Evolutionary conservation across 2,329 filamentous ascomycete species (phyloP).

Genomic region (Scedosporium aurantiacum): DNA sequence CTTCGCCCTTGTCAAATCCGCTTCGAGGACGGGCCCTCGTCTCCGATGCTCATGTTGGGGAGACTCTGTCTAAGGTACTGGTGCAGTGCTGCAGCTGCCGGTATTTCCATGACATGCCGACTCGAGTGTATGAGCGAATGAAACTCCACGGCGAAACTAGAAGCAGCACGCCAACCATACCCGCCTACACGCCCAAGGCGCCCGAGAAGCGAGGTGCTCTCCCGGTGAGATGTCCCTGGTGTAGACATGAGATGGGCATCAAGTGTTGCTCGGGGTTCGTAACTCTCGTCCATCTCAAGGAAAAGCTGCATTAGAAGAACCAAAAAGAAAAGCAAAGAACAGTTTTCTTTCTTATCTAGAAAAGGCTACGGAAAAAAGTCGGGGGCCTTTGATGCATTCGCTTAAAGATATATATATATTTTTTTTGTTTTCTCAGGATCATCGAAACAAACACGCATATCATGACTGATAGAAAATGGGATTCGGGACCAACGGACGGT

Average conservation of each 20-base stretch:
- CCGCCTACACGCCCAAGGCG: background rate
- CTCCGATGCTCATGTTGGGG: conserved; percentile 9
- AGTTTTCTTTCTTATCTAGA: background rate
- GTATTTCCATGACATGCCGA: conserved; percentile 56
- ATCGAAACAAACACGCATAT: too few species aligned
- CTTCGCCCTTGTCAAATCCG: conserved; percentile 8
- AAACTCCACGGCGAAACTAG: conserved; percentile 19
- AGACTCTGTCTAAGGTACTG: conserved; percentile 49
- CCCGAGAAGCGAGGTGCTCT: conserved; percentile 14
- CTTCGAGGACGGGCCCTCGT: background rate
- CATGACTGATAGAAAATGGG: too few species aligned
- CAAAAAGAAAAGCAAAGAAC: too few species aligned
- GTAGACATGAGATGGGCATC: conserved; percentile 57
- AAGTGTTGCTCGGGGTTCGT: conserved; percentile 59
- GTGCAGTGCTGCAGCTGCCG: conserved; percentile 55
- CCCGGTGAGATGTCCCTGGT: conserved; percentile 61
- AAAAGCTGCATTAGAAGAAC: conserved; percentile 40
- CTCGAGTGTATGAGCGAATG: conserved; percentile 54
- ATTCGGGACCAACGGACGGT: conserved; percentile 32
- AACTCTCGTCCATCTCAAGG: conserved; percentile 54
- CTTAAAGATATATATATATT: background rate
- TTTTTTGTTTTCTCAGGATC: background rate
- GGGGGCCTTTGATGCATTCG: background rate
- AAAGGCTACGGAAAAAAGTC: background rate
- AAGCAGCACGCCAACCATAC: background rate